Evolutionary conservation across 2,329 filamentous ascomycete genomes (phyloP).

Genomic region (Apiospora aurea): DNA sequence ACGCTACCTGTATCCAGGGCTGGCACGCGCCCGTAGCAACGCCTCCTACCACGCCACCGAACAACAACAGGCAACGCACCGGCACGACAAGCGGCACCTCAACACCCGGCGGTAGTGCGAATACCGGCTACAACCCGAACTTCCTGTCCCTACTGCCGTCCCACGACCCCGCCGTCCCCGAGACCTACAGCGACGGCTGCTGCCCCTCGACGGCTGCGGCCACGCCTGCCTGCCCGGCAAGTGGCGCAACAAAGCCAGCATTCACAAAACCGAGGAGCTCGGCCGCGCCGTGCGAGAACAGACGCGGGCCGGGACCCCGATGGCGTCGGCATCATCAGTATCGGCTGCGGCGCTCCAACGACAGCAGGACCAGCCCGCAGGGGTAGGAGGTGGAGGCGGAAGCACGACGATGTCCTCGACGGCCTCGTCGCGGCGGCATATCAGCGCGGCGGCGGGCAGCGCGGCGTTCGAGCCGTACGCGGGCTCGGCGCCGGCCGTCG

Average conservation of each 20-base stretch:
- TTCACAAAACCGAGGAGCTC: conserved; percentile 58
- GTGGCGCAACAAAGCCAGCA: conserved; percentile 58
- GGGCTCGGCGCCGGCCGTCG: conserved; percentile 31
- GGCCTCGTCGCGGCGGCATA: conserved; percentile 19
- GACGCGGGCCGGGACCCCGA: conserved; percentile 35
- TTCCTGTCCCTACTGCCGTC: conserved; percentile 22
- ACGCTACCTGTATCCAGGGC: conserved; percentile 63
- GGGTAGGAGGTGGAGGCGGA: no score
- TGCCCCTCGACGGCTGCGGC: conserved; percentile 70
- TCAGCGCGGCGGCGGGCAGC: conserved; percentile 30
- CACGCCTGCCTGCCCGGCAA: conserved; percentile 67
- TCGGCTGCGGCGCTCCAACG: background rate
- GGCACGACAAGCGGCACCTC: conserved; percentile 24
- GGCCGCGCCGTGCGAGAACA: conserved; percentile 55
- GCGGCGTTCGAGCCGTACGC: conserved; percentile 29
- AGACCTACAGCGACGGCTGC: conserved; percentile 60
- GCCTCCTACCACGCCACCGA: conserved; percentile 7
- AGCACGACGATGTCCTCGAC: no score
- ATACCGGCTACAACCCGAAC: background rate
- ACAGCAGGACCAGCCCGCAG: conserved; percentile 27
- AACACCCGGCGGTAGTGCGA: conserved; percentile 24
- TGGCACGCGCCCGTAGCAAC: conserved; percentile 58
- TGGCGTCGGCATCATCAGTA: background rate
- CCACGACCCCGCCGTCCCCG: conserved; percentile 39
- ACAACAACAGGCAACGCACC: background rate